Base-by-base conservation (phyloP, 108 stramenopile genomes). In the Cyclotella distinguenda region DNA sequence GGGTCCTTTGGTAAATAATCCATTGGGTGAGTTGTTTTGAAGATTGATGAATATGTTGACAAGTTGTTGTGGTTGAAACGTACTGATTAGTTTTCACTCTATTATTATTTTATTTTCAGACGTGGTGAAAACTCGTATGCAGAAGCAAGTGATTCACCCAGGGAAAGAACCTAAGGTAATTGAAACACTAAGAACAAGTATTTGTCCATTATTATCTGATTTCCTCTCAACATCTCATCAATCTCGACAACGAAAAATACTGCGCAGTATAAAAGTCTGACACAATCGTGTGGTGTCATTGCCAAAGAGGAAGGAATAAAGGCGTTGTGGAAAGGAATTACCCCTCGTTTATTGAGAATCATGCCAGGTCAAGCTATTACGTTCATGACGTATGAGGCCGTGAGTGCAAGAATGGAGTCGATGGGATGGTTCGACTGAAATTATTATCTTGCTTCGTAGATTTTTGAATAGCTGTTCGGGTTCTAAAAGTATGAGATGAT, bases 321-420 rank as follows among this genome's bases (percentile, higher is more conserved):
- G 25, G 95, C 96, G 1, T 81, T 98, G 23, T 98, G 96, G 96
- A 97, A 97, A 81, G 97, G 97, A 10, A 90, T 98, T 47, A 93
- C 91, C 15, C 97, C 97, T 6, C 80, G 97, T 42, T 78, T 98
- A 63, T 69, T 96, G 87, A 81, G 97, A 16, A 95, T 98, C 66
- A 83, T 96, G 74, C 97, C 97, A 6, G 97, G 97, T 13, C 97
- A 98, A 78, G 97, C 97, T 16, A 97, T 98, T 64, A 98, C 97
- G 26, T 98, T 95, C 70, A 92, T 91, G 90, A 95, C 94, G n/a
- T 95, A 92, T 61, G 94, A 95, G 83, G 82, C 82, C 22, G 90
- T 92, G 0, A 68, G 60, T 40, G 54, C 39, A n/a, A 43, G 47
- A 43, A 76, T 76, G 66, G 74, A 76, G 6, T 55, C 34, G 38